Percentiles rank a stretch among this genome's conserved stretches.
phyloP scores from a whole-genome alignment of 148 eudicot species.

The Rheum nobile region DNA sequence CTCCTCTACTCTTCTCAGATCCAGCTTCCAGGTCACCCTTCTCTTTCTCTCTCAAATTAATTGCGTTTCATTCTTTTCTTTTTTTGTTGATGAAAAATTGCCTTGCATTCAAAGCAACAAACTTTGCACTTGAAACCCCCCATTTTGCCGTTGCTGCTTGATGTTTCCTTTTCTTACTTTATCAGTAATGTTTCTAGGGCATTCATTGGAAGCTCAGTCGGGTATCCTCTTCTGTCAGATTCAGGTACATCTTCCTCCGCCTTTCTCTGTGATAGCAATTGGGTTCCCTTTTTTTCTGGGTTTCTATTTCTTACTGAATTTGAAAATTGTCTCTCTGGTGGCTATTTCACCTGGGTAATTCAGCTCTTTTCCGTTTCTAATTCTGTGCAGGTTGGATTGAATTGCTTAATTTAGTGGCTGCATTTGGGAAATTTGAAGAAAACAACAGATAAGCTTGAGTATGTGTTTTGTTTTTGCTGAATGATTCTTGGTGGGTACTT shows the following conservation, averaged over 20 bases:
- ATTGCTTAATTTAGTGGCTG: background rate
- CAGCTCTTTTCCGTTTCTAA: background rate
- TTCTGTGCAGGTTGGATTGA: background rate
- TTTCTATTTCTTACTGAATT: background rate
- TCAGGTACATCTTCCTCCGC: background rate
- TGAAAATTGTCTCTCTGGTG: background rate
- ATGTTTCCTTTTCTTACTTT: background rate
- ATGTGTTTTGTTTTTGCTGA: background rate
- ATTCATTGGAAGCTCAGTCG: background rate
- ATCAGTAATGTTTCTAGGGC: background rate
- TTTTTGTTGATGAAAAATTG: background rate
- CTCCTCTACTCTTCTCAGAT: conserved; percentile 16
- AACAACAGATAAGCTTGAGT: background rate
- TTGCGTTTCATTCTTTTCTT: background rate
- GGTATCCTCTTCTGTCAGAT: conserved; percentile 1
- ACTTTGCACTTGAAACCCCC: conserved; percentile 5
- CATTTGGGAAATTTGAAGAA: background rate
- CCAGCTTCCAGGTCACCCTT: conserved; percentile 22
- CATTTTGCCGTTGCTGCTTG: background rate
- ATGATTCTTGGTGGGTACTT: background rate
- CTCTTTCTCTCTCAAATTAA: background rate
- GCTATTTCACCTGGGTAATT: background rate
- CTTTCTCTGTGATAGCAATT: background rate
- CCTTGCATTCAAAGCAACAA: conserved; percentile 8
- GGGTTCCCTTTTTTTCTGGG: background rate